phyloP scores from a whole-genome alignment of 1,139 yeast species.

The Geotrichum fermentans region DNA sequence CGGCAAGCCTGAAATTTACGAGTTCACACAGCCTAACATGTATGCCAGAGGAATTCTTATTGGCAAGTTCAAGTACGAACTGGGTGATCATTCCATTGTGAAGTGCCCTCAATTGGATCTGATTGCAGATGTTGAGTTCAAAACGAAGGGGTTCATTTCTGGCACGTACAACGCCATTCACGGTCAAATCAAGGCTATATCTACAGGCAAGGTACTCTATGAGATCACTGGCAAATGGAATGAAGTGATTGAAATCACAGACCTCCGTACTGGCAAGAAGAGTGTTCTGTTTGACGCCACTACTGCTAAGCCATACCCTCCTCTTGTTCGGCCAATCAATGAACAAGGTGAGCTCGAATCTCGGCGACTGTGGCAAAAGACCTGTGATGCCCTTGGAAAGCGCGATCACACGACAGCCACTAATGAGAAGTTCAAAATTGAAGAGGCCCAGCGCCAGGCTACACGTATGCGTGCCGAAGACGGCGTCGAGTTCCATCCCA shows the following conservation, averaged over 20 bases:
- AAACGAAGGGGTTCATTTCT: slow-evolving; percentile 87
- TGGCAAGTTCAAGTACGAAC: slow-evolving; percentile 82
- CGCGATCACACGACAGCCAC: slow-evolving; percentile 83
- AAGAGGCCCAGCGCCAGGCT: slow-evolving; percentile 68
- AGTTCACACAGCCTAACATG: slow-evolving; percentile 87
- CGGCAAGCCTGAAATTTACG: slow-evolving; percentile 58
- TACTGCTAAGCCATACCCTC: slow-evolving; percentile 49
- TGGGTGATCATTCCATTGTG: slow-evolving; percentile 84
- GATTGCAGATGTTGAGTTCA: slow-evolving; percentile 83
- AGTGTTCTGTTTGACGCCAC: slow-evolving; percentile 60
- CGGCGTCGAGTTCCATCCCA: slow-evolving; percentile 77
- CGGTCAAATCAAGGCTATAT: slow-evolving; percentile 58
- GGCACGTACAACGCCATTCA: slow-evolving; percentile 89
- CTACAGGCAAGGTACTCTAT: slow-evolving; percentile 53
- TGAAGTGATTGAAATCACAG: slow-evolving; percentile 69
- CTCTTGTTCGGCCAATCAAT: slow-evolving; percentile 67
- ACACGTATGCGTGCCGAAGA: slow-evolving; percentile 73
- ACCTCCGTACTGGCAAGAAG: slow-evolving; percentile 47
- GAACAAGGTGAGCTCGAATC: slow-evolving; percentile 84
- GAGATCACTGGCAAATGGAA: slow-evolving; percentile 91
- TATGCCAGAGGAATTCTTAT: slow-evolving; percentile 92
- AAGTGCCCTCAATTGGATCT: slow-evolving; percentile 57
- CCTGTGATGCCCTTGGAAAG: slow-evolving; percentile 66
- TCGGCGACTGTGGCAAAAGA: slow-evolving; percentile 74
- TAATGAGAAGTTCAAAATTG: slow-evolving; percentile 78